These are phyloP conservation scores for Lolium perenne DNA, from an alignment of 176 grass and related monocot genomes.

Conservation along the genomic window DNA sequence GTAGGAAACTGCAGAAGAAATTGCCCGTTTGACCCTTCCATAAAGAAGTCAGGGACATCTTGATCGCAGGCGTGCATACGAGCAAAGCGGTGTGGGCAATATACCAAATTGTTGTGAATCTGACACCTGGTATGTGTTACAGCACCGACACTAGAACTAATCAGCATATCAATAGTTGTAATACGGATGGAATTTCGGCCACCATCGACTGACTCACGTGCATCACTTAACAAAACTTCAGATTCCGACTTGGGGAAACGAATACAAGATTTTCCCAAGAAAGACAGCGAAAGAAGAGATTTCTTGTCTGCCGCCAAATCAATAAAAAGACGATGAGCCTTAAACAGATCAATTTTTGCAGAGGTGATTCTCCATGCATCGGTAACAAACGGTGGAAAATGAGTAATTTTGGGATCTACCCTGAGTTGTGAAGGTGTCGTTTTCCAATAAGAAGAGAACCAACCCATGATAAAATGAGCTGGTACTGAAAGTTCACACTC, in stretches of 20 bases:
- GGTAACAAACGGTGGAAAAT: background rate
- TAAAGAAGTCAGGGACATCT: background rate
- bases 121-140: background rate
- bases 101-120: background rate
- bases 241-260: background rate
- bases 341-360: background rate
- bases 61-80: background rate
- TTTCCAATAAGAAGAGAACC: conserved; percentile 5
- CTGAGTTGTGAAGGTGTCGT: too few species aligned
- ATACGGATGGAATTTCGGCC: background rate
- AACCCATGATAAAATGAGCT: background rate
- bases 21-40: background rate
- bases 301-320: background rate
- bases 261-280: background rate
- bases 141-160: background rate
- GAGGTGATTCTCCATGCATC: background rate
- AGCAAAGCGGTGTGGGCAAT: background rate
- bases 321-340: background rate
- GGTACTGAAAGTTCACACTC: background rate
- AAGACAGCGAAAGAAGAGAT: background rate
- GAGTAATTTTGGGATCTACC: too few species aligned
- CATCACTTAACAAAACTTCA: background rate
- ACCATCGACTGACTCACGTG: background rate
- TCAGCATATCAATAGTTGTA: background rate
- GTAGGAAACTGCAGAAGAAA: background rate